phyloP scores from a whole-genome alignment of 2,329 filamentous ascomycete genomes.

The Arthrinium puccinioides region DNA sequence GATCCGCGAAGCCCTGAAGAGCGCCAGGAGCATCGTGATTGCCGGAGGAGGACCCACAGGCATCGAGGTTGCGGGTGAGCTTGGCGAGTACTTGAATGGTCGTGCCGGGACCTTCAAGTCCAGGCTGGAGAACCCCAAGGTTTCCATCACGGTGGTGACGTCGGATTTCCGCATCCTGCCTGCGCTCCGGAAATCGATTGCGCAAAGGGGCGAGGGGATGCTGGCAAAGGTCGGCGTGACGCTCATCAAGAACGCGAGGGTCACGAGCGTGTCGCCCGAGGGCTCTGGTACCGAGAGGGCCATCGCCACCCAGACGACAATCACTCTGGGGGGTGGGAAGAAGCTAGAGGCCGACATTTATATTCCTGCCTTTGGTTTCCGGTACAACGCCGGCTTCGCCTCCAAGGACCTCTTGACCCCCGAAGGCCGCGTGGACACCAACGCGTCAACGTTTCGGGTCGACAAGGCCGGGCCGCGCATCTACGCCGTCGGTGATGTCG shows the following conservation, averaged over 20 bases:
- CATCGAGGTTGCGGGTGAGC: slow-evolving; percentile 40
- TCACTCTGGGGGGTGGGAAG: slow-evolving; percentile 32
- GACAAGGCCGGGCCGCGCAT: slow-evolving; percentile 23
- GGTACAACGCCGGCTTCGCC: slow-evolving; percentile 33
- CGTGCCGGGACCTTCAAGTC: slow-evolving; percentile 28
- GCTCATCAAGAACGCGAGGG: slow-evolving; percentile 32
- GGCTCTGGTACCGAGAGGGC: slow-evolving; percentile 17
- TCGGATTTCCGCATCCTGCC: slow-evolving; percentile 31
- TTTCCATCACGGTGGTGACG: slow-evolving; percentile 37
- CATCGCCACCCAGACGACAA: slow-evolving; percentile 18
- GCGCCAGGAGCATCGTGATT: slow-evolving; percentile 35
- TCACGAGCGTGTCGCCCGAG: slow-evolving; percentile 24
- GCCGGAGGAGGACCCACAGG: slow-evolving; percentile 35
- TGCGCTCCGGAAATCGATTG: slow-evolving; percentile 27
- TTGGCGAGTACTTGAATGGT: slow-evolving; percentile 44
- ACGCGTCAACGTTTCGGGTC: slow-evolving; percentile 28
- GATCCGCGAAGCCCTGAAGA: slow-evolving; percentile 31
- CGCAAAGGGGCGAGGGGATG: slow-evolving; percentile 30
- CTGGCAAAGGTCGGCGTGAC: slow-evolving; percentile 38
- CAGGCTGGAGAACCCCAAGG: slow-evolving; percentile 23
- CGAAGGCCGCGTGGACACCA: slow-evolving; percentile 31
- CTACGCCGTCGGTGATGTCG: slow-evolving; percentile 40
- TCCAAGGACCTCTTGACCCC: slow-evolving; percentile 17
- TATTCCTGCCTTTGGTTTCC: slow-evolving; percentile 36
- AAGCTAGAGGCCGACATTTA: slow-evolving; percentile 36